Conservation (phyloP, 1,139 yeast species). For the Zygosaccharomyces sapae region DNA sequence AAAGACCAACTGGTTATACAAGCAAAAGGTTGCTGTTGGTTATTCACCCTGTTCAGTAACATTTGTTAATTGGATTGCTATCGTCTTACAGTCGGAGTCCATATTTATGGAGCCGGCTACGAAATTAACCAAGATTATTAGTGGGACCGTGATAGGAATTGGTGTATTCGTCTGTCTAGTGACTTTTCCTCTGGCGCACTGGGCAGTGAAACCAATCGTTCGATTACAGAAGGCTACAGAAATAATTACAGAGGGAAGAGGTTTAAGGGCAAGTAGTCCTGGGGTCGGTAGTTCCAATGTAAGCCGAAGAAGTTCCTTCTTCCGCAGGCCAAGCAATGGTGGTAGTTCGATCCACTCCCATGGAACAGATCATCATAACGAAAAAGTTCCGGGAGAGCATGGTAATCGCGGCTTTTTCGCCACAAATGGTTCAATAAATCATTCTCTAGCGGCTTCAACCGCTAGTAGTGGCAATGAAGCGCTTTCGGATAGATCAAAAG, state of each 20-base stretch:
- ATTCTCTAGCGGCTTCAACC: conserved; percentile 11
- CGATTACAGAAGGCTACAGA: conserved; percentile 82
- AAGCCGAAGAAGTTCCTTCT: conserved; percentile 24
- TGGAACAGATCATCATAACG: conserved; percentile 4
- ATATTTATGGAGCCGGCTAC: conserved; percentile 62
- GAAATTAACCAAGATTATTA: conserved; percentile 60
- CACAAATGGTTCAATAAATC: conserved; percentile 14
- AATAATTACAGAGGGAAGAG: conserved; percentile 42
- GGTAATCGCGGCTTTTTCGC: conserved; percentile 7
- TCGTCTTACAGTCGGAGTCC: conserved; percentile 60
- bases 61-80: conserved; percentile 63
- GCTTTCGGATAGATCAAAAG: conserved; percentile 21
- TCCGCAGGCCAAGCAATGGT: conserved; percentile 15
- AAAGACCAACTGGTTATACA: conserved; percentile 43
- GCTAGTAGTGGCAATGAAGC: conserved; percentile 17
- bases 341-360: conserved; percentile 19
- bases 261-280: conserved; percentile 29
- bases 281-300: conserved; percentile 14
- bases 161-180: conserved; percentile 69
- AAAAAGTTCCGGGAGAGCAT: conserved; percentile 3
- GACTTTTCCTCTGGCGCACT: conserved; percentile 79
- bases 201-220: conserved; percentile 81
- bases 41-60: conserved; percentile 53
- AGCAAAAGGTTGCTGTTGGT: conserved; percentile 61
- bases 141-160: conserved; percentile 75